Base-by-base conservation (phyloP, 106 monocot species). In the Alisma plantagoaquatica region DNA sequence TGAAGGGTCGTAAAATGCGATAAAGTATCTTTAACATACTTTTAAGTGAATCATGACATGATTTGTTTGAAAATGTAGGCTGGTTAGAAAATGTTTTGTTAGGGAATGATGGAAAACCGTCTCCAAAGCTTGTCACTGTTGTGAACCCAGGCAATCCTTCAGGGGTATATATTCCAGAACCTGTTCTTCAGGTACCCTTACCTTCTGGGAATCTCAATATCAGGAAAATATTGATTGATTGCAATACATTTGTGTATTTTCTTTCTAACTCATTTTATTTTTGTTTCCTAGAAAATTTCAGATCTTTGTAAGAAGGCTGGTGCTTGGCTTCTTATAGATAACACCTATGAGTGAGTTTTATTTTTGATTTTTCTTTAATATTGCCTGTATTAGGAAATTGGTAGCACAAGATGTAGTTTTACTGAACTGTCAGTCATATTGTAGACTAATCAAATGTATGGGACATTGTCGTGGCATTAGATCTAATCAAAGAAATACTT, bases 61-160 rank as follows among this genome's bases (percentile, higher is more conserved):
- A n/a, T n/a, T n/a, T n/a, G n/a, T n/a, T n/a, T n/a, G n/a, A n/a
- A n/a, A n/a, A 8, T 60, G 67, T 63, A 96, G 98, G 77, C 41
- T 98, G 98, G 98, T 68, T 98, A 58, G 76, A 98, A 52, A 75
- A 79, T 59, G 60, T 50, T 46, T 52, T 98, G 10, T 68, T 56
- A 52, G 57, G 44, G 32, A 42, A 69, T 65, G 73, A 61, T 12
- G 57, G 68, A 29, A 80, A 82, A 21, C 72, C 74, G 51, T 48
- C 79, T 11, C 98, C 98, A 17, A 98, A 98, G 56, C 85, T 98
- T 54, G 93, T 93, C 61, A 87, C 80, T 52, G 87, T 93, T 64
- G 93, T 93, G 56, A 93, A 93, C 64, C 93, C 93, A n/a, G 93
- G 93, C 31, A 93, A 93, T 38, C 93, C 93, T 30, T 71, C 73